Conservation (phyloP, 306 rosid genomes). For the Styphnolobium japonicum region DNA sequence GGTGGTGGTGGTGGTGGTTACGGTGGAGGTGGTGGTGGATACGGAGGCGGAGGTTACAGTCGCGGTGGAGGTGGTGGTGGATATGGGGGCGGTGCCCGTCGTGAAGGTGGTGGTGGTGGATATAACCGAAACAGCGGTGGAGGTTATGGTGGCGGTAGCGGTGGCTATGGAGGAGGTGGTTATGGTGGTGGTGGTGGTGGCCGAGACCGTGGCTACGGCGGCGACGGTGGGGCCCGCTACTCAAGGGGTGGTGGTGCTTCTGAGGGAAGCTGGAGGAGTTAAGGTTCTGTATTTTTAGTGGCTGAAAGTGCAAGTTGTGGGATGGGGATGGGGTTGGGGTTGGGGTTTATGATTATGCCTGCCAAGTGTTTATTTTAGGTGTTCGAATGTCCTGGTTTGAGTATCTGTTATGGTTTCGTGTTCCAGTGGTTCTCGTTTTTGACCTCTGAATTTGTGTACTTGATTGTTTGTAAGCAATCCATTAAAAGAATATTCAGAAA, state of each 20-base stretch:
- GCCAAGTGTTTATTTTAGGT: neutral
- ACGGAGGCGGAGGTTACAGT: neutral
- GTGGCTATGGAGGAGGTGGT: slow-evolving; percentile 38
- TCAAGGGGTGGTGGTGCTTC: slow-evolving; percentile 56
- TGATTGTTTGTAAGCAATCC: slow-evolving; percentile 18
- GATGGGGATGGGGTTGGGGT: neutral
- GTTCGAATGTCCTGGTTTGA: neutral
- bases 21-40: slow-evolving; percentile 43
- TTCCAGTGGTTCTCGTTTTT: slow-evolving; percentile 34
- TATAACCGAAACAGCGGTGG: slow-evolving; percentile 21
- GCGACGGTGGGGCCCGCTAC: slow-evolving; percentile 44
- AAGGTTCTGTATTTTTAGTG: neutral
- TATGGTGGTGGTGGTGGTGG: slow-evolving; percentile 58
- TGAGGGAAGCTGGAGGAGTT: slow-evolving; percentile 78
- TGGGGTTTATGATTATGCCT: neutral
- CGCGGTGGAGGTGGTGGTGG: slow-evolving; percentile 41
- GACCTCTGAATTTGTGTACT: slow-evolving; percentile 38
- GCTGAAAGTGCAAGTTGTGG: neutral
- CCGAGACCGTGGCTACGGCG: slow-evolving; percentile 36
- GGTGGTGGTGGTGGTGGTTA: slow-evolving; percentile 38
- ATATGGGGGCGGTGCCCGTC: slow-evolving; percentile 26
- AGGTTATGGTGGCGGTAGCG: slow-evolving; percentile 28
- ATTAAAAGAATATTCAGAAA: slow-evolving; percentile 15
- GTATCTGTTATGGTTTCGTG: neutral
- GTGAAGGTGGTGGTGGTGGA: slow-evolving; percentile 32